Evolutionary conservation across 179 eudicot species (phyloP).

Genomic region (Patellifolia procumbens): DNA sequence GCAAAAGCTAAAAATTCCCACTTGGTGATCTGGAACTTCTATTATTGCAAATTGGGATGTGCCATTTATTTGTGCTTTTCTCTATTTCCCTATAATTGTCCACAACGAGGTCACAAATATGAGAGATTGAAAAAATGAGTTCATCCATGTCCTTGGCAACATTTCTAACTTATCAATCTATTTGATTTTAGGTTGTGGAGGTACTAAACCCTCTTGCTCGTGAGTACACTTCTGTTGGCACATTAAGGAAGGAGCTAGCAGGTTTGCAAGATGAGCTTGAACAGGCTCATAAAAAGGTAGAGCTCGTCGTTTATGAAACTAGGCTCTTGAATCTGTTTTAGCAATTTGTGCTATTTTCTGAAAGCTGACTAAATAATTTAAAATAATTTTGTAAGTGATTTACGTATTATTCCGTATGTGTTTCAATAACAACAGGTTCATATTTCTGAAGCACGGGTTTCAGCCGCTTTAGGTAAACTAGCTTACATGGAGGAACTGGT

Average conservation of each 20-base stretch:
- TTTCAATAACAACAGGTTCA: constrained; percentile 62
- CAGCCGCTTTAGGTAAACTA: constrained; percentile 81
- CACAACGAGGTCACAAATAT: background rate
- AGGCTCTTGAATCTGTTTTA: background rate
- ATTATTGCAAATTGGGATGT: background rate
- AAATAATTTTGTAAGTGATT: background rate
- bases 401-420: background rate
- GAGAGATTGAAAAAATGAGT: background rate
- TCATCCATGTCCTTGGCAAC: background rate
- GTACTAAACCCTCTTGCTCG: constrained; percentile 91
- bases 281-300: constrained; percentile 77
- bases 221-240: constrained; percentile 81
- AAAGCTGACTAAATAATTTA: background rate
- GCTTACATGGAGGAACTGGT: constrained; percentile 93
- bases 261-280: constrained; percentile 77
- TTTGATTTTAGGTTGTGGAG: constrained; percentile 70
- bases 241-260: constrained; percentile 78
- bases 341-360: background rate
- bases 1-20: background rate
- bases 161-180: constrained; percentile 21
- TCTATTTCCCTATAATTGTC: background rate
- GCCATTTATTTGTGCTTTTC: background rate
- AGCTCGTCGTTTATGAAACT: background rate
- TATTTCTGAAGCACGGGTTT: constrained; percentile 92
- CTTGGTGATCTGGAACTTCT: background rate